phyloP scores from a whole-genome alignment of 129 eudicot genomes.

The Artemisia argyi region DNA sequence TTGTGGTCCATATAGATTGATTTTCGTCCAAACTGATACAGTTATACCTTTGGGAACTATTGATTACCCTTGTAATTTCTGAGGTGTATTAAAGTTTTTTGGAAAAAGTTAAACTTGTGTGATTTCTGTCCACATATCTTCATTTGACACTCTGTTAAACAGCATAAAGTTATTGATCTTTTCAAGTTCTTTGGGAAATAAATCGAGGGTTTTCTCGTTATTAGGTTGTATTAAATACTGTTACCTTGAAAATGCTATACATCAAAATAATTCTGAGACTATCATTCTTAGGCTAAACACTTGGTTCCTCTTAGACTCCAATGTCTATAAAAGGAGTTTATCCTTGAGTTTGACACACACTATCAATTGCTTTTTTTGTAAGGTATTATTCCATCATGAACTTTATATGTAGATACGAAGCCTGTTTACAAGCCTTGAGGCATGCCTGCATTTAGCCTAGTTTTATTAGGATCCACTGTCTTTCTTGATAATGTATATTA shows the following conservation, averaged over 20 bases:
- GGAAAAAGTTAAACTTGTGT: neutral
- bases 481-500: no score
- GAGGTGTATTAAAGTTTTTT: neutral
- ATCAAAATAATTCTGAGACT: neutral
- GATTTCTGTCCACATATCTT: no score
- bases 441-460: neutral
- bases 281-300: neutral
- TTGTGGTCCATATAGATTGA: neutral
- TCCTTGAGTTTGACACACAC: neutral
- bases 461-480: no score
- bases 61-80: neutral
- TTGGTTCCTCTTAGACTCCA: neutral
- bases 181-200: no score
- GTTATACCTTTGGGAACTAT: neutral
- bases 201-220: neutral
- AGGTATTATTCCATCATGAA: no score
- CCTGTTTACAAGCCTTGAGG: neutral
- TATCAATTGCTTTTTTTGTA: no score
- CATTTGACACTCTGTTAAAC: neutral
- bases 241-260: neutral
- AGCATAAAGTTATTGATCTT: neutral
- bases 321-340: no score
- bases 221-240: neutral
- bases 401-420: no score
- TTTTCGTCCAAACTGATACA: constrained; percentile 7